Evolutionary conservation across 169 alveolate species (phyloP), one percentile per base, ranked within the genome.

Genomic region (Ichthyophthirius multifiliis): DNA sequence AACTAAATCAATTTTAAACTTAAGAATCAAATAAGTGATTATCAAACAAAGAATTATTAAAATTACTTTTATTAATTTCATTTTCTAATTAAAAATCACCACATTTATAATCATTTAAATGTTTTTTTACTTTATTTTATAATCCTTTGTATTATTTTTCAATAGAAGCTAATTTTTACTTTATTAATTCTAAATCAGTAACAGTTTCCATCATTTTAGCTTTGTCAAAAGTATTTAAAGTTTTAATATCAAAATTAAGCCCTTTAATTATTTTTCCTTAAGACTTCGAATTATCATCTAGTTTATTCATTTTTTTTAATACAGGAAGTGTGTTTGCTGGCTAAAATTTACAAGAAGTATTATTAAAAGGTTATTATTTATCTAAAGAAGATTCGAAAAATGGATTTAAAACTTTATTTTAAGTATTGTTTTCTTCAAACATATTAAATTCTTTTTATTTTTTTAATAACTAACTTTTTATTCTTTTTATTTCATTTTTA

Each of bases 211-310:
- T 37, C 55, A 67, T 35, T 39, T 67, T 67, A 39, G 77, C 48
- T 20, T 67, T 67, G 23, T 67, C 77, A 35, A 67, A 67, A 16
- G 55, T 37, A 1, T 23, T 35, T 39, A 37, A 39, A 37, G 77
- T 67, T 67, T 67, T 67, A 16, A 44, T 37, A 41, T 67, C 77
- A 20, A 37, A 67, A 44, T 67, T 67, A 31, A 23, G 10, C 0
- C 77, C 77, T 67, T 67, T 67, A 12, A 67, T 20, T 6, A 67
- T 67, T 16, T 34, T 37, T 20, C 77, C 77, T 67, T 44, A 37
- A n/a, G n/a, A n/a, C n/a, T n/a, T n/a, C n/a, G n/a, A n/a, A n/a
- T n/a, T n/a, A n/a, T n/a, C n/a, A n/a, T n/a, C n/a, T n/a, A n/a
- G n/a, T n/a, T n/a, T n/a, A n/a, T 39, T 67, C 20, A n/a, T n/a